These are phyloP conservation scores for Eucalyptus pauciflora DNA, from an alignment of 345 rosid species.

Conservation along the genomic window DNA sequence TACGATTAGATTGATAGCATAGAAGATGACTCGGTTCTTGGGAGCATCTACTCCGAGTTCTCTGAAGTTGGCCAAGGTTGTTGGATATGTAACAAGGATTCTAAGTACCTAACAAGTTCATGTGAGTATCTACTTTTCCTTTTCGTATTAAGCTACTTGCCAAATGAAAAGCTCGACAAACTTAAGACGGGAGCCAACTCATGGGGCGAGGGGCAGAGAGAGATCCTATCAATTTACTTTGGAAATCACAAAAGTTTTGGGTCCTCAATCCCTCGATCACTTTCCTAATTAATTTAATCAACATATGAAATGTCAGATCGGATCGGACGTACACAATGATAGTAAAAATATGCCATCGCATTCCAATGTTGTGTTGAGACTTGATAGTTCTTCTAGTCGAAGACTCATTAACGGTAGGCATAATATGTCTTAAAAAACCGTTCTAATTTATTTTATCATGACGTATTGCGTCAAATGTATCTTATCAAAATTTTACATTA, in stretches of 20 bases:
- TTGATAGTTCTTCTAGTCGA: no score
- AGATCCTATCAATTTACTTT: not conserved
- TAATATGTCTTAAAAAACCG: not conserved
- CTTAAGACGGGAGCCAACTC: not conserved
- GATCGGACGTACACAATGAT: fast-evolving
- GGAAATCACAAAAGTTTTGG: not conserved
- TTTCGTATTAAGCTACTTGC: not conserved
- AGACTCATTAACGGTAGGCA: not conserved
- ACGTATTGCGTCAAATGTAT: fast-evolving
- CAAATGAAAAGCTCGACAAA: not conserved
- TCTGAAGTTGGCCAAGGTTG: not conserved
- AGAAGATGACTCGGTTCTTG: not conserved
- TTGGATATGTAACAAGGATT: not conserved
- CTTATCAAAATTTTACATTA: fast-evolving
- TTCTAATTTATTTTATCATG: not conserved
- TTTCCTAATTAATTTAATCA: not conserved
- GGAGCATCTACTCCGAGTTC: not conserved
- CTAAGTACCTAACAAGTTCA: not conserved
- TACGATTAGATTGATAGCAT: not conserved
- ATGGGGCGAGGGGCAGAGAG: not conserved
- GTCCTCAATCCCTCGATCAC: not conserved
- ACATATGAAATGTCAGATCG: fast-evolving
- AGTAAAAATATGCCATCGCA: no score
- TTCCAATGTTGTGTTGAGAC: not conserved
- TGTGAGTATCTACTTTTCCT: no score